A percentile compares a stretch with the other conserved stretches of the same genome.
Conservation (phyloP, 2,329 filamentous ascomycete genomes). For the Penicillium vulpinum region DNA sequence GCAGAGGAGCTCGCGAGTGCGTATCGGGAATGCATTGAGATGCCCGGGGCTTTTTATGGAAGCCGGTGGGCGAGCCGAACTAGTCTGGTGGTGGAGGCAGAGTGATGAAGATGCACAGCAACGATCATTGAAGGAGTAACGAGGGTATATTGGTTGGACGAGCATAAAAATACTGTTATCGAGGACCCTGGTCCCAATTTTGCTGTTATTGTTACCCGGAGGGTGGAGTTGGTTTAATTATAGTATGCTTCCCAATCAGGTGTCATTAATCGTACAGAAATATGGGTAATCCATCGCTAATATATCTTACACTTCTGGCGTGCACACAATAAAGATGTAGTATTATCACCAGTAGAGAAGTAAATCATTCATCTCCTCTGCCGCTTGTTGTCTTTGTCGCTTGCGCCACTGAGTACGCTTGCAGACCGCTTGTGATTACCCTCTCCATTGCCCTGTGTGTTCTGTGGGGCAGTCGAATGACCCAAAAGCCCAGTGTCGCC, state of each 20-base stretch:
- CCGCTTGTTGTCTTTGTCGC: conserved; percentile 59
- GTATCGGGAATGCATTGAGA: conserved; percentile 29
- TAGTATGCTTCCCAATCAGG: conserved; percentile 15
- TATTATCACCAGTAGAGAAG: neutral
- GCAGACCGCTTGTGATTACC: conserved; percentile 72
- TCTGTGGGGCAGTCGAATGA: conserved; percentile 16
- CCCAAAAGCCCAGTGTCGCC: conserved; percentile 14
- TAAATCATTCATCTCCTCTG: conserved; percentile 43
- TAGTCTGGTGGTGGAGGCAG: conserved; percentile 16
- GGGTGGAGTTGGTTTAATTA: conserved; percentile 12
- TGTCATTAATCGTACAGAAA: conserved; percentile 38
- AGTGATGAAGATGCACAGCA: neutral
- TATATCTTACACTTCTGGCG: conserved; percentile 15
- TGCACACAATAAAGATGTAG: neutral
- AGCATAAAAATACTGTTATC: neutral
- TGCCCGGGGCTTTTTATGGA: conserved; percentile 27
- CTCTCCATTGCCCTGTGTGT: conserved; percentile 13
- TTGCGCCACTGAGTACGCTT: conserved; percentile 71
- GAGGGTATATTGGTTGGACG: neutral
- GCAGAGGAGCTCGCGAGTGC: conserved; percentile 23
- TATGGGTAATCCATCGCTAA: conserved; percentile 23
- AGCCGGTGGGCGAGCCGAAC: conserved; percentile 27
- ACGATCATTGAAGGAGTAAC: neutral
- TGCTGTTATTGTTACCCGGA: conserved; percentile 20
- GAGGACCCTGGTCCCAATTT: neutral